These are phyloP conservation scores for Colletotrichum salicis DNA, from an alignment of 2,329 filamentous ascomycete genomes.

Conservation along the genomic window DNA sequence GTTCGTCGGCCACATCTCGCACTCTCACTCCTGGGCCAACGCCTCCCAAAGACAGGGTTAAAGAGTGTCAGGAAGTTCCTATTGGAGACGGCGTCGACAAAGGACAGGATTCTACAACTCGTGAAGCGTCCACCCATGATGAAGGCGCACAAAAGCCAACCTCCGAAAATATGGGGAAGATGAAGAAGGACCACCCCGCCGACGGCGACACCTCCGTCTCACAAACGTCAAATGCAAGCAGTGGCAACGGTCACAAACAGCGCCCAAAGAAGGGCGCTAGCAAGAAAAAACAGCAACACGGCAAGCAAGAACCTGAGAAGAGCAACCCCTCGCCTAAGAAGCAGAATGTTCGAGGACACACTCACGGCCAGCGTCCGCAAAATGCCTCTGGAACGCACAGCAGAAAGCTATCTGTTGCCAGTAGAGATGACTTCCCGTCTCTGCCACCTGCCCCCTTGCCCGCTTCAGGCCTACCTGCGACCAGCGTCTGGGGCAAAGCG, in stretches of 20 bases:
- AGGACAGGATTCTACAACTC: neutral
- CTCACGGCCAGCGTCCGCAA: neutral
- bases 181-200: neutral
- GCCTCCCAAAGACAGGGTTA: neutral
- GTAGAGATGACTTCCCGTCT: slow-evolving; percentile 42
- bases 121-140: neutral
- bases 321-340: slow-evolving; percentile 23
- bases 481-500: slow-evolving; percentile 18
- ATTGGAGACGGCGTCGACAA: neutral
- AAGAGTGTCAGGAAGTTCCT: neutral
- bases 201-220: neutral
- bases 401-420: neutral
- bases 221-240: neutral
- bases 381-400: neutral
- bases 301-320: slow-evolving; percentile 11
- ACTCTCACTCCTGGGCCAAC: slow-evolving; percentile 19
- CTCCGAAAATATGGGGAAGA: neutral
- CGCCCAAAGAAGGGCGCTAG: slow-evolving; percentile 19
- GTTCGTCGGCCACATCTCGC: slow-evolving; percentile 17
- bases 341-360: slow-evolving; percentile 3
- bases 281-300: slow-evolving; percentile 25
- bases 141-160: neutral
- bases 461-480: neutral
- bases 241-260: neutral
- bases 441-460: slow-evolving; percentile 29